Base-by-base conservation (phyloP, 1,284 basidiomycete species). In the Fistulina hepatica region DNA sequence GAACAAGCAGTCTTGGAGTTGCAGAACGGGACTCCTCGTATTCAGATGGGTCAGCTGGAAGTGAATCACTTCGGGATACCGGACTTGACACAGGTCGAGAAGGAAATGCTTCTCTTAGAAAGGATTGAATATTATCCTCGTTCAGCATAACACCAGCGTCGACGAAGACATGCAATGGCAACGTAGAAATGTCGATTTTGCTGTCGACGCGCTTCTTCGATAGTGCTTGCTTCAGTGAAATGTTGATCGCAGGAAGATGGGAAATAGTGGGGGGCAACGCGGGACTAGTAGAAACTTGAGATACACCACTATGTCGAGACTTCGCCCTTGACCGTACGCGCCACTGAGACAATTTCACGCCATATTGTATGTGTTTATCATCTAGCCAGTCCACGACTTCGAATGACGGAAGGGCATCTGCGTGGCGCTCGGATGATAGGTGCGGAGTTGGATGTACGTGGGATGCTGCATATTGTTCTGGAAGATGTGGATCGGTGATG, bases 151-250 rank as follows among this genome's bases (percentile, higher is more conserved):
- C 60, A 47, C 52, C 71, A n/a, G 86, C 59, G 52, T 92, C 86
- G 21, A 84, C 40, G 51, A 88, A 86, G 10, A 83, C 31, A 50
- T 89, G 86, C 5, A 89, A 48, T 2, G 85, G 77, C 2, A 64
- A 60, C 5, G 81, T 40, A 13, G 60, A 52, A 28, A 73, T 45
- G 21, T 66, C 59, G 6, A 69, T 37, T 8, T 39, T 30, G 36
- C 21, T 31, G 21, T 25, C 28, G 34, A 19, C 28, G 13, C 22
- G 37, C 15, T 42, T 44, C n/a, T 30, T 23, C 11, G 11, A 21
- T 15, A 36, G 17, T 16, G 39, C 33, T 16, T 37, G 32, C 33
- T 40, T 41, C 31, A 21, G 26, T 36, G 22, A 47, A 11, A 30
- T n/a, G n/a, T 30, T 36, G 22, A 51, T 13, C 17, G 46, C 43